Evolutionary conservation across 1,284 basidiomycete species (phyloP).

Genomic region (Leccinum angustisporum): DNA sequence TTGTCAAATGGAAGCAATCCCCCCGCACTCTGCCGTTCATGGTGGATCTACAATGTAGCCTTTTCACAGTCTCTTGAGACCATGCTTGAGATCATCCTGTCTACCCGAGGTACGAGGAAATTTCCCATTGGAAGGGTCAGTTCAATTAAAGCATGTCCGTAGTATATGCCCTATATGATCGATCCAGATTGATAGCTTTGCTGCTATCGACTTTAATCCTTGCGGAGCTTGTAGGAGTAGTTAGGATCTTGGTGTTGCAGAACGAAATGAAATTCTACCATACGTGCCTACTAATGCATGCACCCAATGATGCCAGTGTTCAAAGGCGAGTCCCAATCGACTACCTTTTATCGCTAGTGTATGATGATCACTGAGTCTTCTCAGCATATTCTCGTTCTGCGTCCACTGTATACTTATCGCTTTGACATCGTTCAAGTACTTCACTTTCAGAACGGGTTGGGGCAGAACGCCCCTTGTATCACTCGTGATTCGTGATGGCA

Average conservation of each 20-base stretch:
- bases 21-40: conserved; percentile 11
- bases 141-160: not conserved
- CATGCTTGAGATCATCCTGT: conserved; percentile 22
- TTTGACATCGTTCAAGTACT: conserved; percentile 24
- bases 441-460: conserved; percentile 13
- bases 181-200: conserved; percentile 16
- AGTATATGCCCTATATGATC: conserved; percentile 26
- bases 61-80: conserved; percentile 12
- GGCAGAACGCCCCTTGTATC: conserved; percentile 21
- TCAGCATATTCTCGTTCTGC: conserved; percentile 16
- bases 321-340: conserved; percentile 12
- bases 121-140: not conserved
- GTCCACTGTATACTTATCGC: conserved; percentile 22
- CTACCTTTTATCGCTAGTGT: not conserved
- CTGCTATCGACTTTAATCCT: conserved; percentile 16
- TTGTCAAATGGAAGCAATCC: conserved; percentile 18
- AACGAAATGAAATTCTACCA: not conserved
- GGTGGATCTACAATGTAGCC: conserved; percentile 13
- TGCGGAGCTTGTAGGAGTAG: conserved; percentile 9
- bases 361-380: not conserved
- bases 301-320: not conserved
- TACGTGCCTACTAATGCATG: conserved; percentile 15
- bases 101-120: conserved; percentile 17
- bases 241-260: conserved; percentile 8
- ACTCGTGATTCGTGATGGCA: conserved; percentile 22